phyloP scores from a whole-genome alignment of 108 stramenopile genomes.

The Epithemia pelagica region DNA sequence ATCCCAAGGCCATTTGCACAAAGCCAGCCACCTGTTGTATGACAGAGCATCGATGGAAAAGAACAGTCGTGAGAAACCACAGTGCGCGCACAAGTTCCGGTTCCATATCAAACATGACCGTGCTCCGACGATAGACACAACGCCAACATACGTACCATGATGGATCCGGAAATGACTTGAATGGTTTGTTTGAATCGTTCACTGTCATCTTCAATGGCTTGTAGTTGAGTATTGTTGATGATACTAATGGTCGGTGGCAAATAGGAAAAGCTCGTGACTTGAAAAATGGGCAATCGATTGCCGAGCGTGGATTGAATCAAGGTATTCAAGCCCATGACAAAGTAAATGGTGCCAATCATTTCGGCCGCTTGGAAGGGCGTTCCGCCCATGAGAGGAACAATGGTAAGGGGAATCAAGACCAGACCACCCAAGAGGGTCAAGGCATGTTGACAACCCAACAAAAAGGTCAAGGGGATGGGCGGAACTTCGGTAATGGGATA shows the following conservation, averaged over 20 bases:
- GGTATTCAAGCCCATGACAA: conserved; percentile 26
- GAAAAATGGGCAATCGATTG: conserved; percentile 33
- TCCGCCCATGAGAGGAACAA: conserved; percentile 29
- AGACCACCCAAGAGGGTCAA: conserved; percentile 28
- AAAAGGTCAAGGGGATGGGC: conserved; percentile 15
- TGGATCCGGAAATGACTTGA: conserved; percentile 23
- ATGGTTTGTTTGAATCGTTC: conserved; percentile 27
- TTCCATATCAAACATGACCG: no score
- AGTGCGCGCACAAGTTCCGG: no score
- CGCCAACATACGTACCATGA: conserved; percentile 17
- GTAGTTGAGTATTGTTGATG: conserved; percentile 21
- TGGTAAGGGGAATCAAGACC: conserved; percentile 20
- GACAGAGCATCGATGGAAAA: no score
- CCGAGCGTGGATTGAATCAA: conserved; percentile 27
- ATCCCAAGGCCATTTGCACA: conserved; percentile 22
- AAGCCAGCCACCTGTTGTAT: conserved; percentile 15
- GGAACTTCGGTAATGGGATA: conserved; percentile 28
- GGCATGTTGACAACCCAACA: conserved; percentile 27
- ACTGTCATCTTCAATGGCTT: conserved; percentile 16
- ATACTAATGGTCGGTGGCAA: conserved; percentile 22
- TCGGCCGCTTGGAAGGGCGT: conserved; percentile 18
- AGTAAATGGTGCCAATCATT: conserved; percentile 23
- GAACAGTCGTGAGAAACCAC: no score
- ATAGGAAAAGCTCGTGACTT: conserved; percentile 23
- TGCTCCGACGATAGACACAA: no score